Evolutionary conservation across 805 yeast species (phyloP).

Genomic region (Maudiozyma bulderi): DNA sequence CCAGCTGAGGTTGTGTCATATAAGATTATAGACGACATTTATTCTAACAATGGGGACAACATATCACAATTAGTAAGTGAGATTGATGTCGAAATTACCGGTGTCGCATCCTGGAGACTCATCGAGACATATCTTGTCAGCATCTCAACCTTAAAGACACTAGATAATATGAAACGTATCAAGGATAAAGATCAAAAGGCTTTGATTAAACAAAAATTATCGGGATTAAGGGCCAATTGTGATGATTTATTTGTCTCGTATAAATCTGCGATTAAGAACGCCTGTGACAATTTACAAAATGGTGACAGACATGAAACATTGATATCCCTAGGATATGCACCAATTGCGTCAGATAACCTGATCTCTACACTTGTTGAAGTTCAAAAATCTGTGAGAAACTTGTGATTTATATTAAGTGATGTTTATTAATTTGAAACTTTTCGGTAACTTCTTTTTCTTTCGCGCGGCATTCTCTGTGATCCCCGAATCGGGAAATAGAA

Average conservation of each 20-base stretch:
- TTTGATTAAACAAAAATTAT: conserved; percentile 12
- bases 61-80: conserved; percentile 1
- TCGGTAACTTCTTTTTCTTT: neutral
- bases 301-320: conserved; percentile 5
- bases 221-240: conserved; percentile 15
- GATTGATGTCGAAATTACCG: neutral
- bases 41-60: conserved; percentile 11
- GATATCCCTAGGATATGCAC: conserved; percentile 6
- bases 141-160: conserved; percentile 22
- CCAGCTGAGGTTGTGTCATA: conserved; percentile 17
- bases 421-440: neutral
- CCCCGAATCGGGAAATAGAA: neutral
- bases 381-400: conserved; percentile 15
- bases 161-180: conserved; percentile 21
- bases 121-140: conserved; percentile 16
- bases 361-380: conserved; percentile 5
- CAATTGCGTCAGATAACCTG: conserved; percentile 5
- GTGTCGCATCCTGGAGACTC: conserved; percentile 15
- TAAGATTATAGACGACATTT: conserved; percentile 13
- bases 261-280: neutral
- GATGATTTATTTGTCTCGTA: conserved; percentile 13
- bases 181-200: conserved; percentile 13
- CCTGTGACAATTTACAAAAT: conserved; percentile 4
- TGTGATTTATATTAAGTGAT: neutral
- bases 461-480: neutral